Percentiles rank a stretch among this genome's conserved stretches.
Evolutionary conservation across 2,329 filamentous ascomycete species (phyloP).

Genomic region (Sphaceloma murrayae): DNA sequence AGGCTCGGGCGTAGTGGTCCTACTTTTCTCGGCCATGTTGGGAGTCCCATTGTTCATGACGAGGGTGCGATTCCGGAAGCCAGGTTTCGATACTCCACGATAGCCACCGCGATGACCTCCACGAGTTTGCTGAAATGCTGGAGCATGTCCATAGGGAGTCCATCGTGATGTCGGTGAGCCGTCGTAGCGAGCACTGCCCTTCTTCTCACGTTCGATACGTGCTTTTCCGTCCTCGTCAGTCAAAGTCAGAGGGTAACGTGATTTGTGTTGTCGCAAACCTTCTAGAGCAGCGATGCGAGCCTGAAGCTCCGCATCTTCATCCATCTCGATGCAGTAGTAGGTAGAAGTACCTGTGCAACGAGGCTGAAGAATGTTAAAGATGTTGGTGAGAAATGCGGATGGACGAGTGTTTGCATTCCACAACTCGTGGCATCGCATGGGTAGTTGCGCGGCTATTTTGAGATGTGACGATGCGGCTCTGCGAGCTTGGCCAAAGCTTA

Average conservation of each 20-base stretch:
- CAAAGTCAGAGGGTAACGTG: too few species aligned
- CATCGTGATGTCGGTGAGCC: constrained; percentile 16
- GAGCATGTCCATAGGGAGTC: constrained; percentile 17
- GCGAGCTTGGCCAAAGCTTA: constrained; percentile 11
- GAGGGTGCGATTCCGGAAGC: constrained; percentile 18
- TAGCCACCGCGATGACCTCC: constrained; percentile 12
- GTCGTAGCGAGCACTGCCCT: constrained; percentile 4
- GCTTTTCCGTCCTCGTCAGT: constrained; percentile 15
- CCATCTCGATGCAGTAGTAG: constrained; percentile 12
- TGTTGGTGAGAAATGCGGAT: not conserved
- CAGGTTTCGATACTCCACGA: constrained; percentile 13
- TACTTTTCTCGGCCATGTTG: constrained; percentile 2
- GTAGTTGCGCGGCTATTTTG: not conserved
- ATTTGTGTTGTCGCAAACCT: too few species aligned
- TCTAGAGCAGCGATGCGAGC: constrained; percentile 19
- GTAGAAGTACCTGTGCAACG: not conserved
- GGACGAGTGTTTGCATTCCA: not conserved
- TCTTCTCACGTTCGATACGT: constrained; percentile 19
- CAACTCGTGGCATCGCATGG: not conserved
- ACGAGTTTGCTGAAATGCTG: constrained; percentile 5
- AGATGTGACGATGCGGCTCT: constrained; percentile 11
- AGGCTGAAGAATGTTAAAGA: not conserved
- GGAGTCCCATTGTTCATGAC: constrained; percentile 16
- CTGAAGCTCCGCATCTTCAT: constrained; percentile 19
- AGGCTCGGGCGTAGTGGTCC: constrained; percentile 15